Percentiles rank a stretch among this genome's conserved stretches.
These are phyloP conservation scores for Penicillium ochrochloron DNA, from an alignment of 495 filamentous ascomycete genomes.

Conservation along the genomic window DNA sequence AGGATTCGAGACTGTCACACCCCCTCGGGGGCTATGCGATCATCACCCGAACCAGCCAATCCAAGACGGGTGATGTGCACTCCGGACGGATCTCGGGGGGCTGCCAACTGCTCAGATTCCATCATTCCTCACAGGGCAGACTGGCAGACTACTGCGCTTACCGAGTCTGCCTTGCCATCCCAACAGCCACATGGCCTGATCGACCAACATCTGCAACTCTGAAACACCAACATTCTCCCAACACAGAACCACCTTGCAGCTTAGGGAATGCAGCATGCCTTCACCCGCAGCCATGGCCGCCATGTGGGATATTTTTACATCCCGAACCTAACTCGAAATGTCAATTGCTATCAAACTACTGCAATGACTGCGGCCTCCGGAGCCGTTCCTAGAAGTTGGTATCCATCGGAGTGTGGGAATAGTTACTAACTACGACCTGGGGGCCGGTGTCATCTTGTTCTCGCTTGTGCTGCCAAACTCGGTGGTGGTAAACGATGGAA, in stretches of 20 bases:
- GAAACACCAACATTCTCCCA: conserved; percentile 14
- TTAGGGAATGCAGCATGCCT: not conserved
- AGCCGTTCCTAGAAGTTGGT: not conserved
- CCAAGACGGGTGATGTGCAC: not conserved
- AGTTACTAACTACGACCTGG: not conserved
- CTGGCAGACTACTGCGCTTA: not conserved
- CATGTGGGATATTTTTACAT: conserved; percentile 11
- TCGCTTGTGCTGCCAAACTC: not conserved
- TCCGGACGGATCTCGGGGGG: not conserved
- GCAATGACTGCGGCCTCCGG: not conserved
- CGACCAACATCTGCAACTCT: conserved; percentile 7
- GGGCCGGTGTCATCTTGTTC: not conserved
- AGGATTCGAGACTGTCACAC: not conserved
- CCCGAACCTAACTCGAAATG: not conserved
- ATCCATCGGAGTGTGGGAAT: not conserved
- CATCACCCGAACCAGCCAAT: conserved; percentile 1
- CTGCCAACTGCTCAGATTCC: not conserved
- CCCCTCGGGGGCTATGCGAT: not conserved
- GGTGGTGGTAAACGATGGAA: not conserved
- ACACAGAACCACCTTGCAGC: conserved; percentile 3
- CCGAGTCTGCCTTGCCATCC: conserved; percentile 17
- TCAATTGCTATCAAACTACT: not conserved
- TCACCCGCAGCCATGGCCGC: conserved; percentile 1
- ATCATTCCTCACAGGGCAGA: conserved; percentile 10
- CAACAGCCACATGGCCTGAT: conserved; percentile 22